Base-by-base conservation (phyloP, 257 asterid genomes). In the Salvia splendens region DNA sequence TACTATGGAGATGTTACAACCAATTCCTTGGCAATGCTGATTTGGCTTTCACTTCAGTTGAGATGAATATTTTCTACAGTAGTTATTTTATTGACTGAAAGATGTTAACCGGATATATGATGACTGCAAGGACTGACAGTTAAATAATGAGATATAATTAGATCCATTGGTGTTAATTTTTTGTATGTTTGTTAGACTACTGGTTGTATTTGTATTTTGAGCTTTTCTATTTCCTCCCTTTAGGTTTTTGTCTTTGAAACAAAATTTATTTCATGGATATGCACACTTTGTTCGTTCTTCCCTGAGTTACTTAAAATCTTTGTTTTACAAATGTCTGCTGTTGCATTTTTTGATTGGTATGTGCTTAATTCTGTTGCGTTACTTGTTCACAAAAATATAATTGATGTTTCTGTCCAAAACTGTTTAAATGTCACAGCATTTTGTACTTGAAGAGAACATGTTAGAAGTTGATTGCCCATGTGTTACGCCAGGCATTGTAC, bases 391-490 rank as follows among this genome's bases (percentile, higher is more conserved):
- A 28, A 40, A 12, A 32, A 20, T 12, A 8, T 50, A 58, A 56
- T 46, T 14, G 36, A 49, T 8, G 8, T 60, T 12, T 36, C 48
- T 47, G 42, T 51, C 64, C 33, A 61, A 61, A 42, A 17, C 1
- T 58, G 16, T 55, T 70, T 42, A 40, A 38, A 60, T 43, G 46
- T 62, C 52, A 14, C 87, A 88, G 95, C 93, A 88, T 82, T 85
- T 88, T 75, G 93, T 88, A 28, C 78, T 85, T 3, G 90, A 84
- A 65, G 95, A 88, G 75, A 85, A 80, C 69, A 88, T 88, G 93
- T 61, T 88, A 47, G 95, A 88, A 72, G 82, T 88, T 46, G 95
- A 88, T 72, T 85, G 95, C 67, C 93, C 95, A 0, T 88, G 93
- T 75, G 90, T 88, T 6, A 88, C 95, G 0, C 93, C 93, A 9